Conservation (phyloP, 805 yeast genomes). For the Candida argentea region DNA sequence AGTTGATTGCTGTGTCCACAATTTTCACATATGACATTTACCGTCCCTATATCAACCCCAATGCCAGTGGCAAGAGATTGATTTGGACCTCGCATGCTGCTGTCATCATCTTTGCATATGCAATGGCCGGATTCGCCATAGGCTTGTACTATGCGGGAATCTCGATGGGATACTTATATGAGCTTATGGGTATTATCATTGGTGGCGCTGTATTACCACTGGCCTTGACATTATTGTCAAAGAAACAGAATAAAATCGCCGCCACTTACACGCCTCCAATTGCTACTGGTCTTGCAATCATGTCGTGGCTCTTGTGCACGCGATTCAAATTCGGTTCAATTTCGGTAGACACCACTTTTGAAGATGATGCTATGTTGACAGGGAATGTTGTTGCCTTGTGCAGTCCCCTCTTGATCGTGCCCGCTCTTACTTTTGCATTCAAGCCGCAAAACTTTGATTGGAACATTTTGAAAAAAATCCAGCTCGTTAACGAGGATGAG, state of each 20-base stretch:
- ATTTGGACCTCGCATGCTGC: slow-evolving; percentile 59
- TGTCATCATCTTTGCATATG: slow-evolving; percentile 45
- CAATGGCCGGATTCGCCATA: slow-evolving; percentile 75
- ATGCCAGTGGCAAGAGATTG: slow-evolving; percentile 64
- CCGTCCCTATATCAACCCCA: slow-evolving; percentile 70
- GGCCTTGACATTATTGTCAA: slow-evolving; percentile 53
- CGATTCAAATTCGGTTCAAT: slow-evolving; percentile 23
- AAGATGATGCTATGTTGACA: slow-evolving; percentile 79
- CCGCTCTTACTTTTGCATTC: slow-evolving; percentile 53
- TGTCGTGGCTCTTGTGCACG: slow-evolving; percentile 40
- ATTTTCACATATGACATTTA: slow-evolving; percentile 80
- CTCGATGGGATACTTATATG: slow-evolving; percentile 80
- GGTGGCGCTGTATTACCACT: slow-evolving; percentile 81
- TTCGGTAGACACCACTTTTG: slow-evolving; percentile 47
- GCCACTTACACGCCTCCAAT: slow-evolving; percentile 69
- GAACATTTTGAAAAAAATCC: slow-evolving; percentile 47
- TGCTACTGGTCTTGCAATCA: slow-evolving; percentile 65
- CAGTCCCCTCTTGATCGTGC: slow-evolving; percentile 59
- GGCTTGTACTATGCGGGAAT: slow-evolving; percentile 77
- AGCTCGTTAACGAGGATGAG: slow-evolving; percentile 62
- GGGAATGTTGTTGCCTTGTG: slow-evolving; percentile 80
- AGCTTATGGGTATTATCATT: slow-evolving; percentile 82
- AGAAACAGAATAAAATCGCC: slow-evolving; percentile 55
- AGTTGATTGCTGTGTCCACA: slow-evolving; percentile 79
- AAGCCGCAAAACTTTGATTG: slow-evolving; percentile 72